Evolutionary conservation across 2,329 filamentous ascomycete species (phyloP), one percentile per base, ranked within the genome.

Genomic region (Alternaria sp.): DNA sequence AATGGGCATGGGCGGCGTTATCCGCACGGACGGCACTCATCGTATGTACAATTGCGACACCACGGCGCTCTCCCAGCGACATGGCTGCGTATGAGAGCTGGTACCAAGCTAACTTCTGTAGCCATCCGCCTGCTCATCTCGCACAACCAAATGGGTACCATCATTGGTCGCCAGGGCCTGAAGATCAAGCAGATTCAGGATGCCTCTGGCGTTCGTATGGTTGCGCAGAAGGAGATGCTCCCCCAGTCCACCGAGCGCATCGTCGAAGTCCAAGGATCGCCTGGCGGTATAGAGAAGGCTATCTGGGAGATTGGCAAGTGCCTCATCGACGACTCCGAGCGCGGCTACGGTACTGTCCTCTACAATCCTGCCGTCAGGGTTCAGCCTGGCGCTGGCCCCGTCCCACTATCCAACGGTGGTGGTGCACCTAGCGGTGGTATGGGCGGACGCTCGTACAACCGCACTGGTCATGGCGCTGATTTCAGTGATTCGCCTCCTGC

Each of bases 181-280:
- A 99, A 98, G 86, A 99, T 99, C 86, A 99, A 99, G 87, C 92
- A 97, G 79, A 99, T 99, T 70, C 95, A 99, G 80, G 95, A 99
- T 79, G 90, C 89, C 30, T 98, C 95, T 5, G 94, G 94, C 67
- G 95, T 98, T 60, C 94, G 95, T 77, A 99, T 99, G 95, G 94
- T 99, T 49, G 95, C 95, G 41, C 95, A 99, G 81, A 99, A 99
- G 83, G 95, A 99, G 76, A 99, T 99, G 95, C 89, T 99, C 7
- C 95, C 95, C 36, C 95, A 99, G 80, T 99, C 95, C 6, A 99
- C 95, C 34, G 95, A 99, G 84, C 91, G 95, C 67, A 94, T 99
- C 72, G 95, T 99, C 67, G 95, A 99, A 78, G 91, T 99, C 46
- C 94, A 97, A 79, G 95, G 95, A 70, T 94, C 91, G 18, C 94